These are phyloP conservation scores for Septoria linicola DNA, from an alignment of 2,329 filamentous ascomycete species.

Conservation along the genomic window DNA sequence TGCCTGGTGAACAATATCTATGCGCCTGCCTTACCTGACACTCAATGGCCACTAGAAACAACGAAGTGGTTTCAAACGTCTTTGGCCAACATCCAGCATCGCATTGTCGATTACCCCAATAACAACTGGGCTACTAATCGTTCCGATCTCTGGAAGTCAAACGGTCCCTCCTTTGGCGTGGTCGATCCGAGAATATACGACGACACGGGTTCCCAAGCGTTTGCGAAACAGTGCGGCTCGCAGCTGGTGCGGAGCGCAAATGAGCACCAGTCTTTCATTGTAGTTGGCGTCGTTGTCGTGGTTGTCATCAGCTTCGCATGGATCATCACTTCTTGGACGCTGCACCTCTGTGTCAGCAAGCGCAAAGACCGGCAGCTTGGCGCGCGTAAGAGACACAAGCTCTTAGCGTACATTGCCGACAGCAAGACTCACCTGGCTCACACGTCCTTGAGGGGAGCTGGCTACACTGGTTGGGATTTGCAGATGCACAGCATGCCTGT, in stretches of 20 bases:
- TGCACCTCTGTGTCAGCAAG: constrained; percentile 7
- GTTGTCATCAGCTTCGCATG: constrained; percentile 5
- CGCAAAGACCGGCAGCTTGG: constrained; percentile 1
- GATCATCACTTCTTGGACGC: constrained; percentile 7
- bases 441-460: not conserved
- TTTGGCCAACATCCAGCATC: constrained; percentile 9
- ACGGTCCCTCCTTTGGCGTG: not conserved
- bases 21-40: constrained; percentile 4
- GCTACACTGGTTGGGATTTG: constrained; percentile 1
- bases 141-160: not conserved
- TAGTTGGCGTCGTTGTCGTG: constrained; percentile 6
- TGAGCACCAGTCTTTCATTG: constrained; percentile 7
- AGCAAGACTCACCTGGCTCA: constrained; percentile 2
- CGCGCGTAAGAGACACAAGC: constrained; percentile 1
- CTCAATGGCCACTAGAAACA: constrained; percentile 2
- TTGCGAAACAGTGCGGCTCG: not conserved
- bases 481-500: not conserved
- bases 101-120: constrained; percentile 9
- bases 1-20: not conserved
- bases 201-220: not conserved
- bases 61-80: constrained; percentile 7
- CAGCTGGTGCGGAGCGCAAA: constrained; percentile 6
- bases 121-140: constrained; percentile 3
- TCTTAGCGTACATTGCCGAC: constrained; percentile 4
- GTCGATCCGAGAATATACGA: not conserved